These are phyloP conservation scores for Coemansia sp. DNA, from an alignment of 192 early-diverging fungal genomes.

Conservation along the genomic window DNA sequence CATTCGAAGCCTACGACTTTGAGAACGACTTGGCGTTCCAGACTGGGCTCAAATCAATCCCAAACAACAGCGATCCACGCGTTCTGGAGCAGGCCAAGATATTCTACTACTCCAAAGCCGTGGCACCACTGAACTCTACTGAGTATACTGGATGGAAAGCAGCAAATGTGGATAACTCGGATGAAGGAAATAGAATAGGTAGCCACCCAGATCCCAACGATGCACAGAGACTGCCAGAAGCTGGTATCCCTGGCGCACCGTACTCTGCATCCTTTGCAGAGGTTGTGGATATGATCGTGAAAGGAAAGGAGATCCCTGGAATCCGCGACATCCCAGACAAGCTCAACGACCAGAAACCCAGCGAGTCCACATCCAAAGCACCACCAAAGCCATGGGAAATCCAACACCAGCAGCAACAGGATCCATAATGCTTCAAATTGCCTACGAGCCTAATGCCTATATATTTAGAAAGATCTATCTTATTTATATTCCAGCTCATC, in stretches of 20 bases:
- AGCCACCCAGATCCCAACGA: background rate
- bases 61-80: conserved; percentile 1
- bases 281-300: conserved; percentile 37
- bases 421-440: background rate
- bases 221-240: background rate
- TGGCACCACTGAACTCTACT: conserved; percentile 12
- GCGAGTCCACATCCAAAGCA: conserved; percentile 21
- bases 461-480: no score
- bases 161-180: background rate
- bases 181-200: background rate
- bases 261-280: conserved; percentile 38
- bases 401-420: background rate
- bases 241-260: conserved; percentile 13
- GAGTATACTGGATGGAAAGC: conserved; percentile 31
- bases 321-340: conserved; percentile 43
- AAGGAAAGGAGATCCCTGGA: conserved; percentile 31
- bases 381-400: conserved; percentile 51
- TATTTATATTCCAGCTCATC: background rate
- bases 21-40: conserved; percentile 34
- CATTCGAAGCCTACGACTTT: conserved; percentile 44
- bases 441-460: background rate
- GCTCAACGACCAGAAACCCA: conserved; percentile 31
- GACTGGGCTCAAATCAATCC: conserved; percentile 25
- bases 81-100: conserved; percentile 22
- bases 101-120: conserved; percentile 34